These are phyloP conservation scores for Metschnikowia arizonensis DNA, from an alignment of 805 yeast species.

Conservation along the genomic window DNA sequence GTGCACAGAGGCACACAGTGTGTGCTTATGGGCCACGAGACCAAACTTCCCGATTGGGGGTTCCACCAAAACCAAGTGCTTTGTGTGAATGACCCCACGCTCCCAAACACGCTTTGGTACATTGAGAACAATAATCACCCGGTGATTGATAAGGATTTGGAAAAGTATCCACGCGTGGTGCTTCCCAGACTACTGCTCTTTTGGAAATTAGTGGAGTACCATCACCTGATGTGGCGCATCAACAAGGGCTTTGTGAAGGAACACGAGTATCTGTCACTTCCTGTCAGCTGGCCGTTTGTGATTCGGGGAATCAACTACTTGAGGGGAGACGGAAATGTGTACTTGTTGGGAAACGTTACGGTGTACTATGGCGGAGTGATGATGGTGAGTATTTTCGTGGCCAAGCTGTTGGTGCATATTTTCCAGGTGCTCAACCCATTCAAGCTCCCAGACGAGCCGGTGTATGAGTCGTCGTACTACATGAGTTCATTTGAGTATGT, in stretches of 20 bases:
- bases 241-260: constrained; percentile 45
- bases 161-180: constrained; percentile 20
- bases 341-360: constrained; percentile 61
- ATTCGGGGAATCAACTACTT: constrained; percentile 58
- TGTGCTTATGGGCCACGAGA: constrained; percentile 65
- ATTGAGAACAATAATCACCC: constrained; percentile 67
- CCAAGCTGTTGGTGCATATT: constrained; percentile 19
- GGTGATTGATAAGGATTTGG: constrained; percentile 24
- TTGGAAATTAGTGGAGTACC: constrained; percentile 52
- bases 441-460: constrained; percentile 14
- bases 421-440: constrained; percentile 33
- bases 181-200: constrained; percentile 39
- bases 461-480: constrained; percentile 17
- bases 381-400: constrained; percentile 26
- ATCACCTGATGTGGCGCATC: constrained; percentile 50
- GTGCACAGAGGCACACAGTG: constrained; percentile 67
- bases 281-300: constrained; percentile 56
- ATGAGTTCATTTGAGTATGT: constrained; percentile 33
- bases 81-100: constrained; percentile 72
- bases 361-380: constrained; percentile 48
- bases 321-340: constrained; percentile 44
- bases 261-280: constrained; percentile 44
- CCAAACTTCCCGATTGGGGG: constrained; percentile 81
- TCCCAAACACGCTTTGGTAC: constrained; percentile 66
- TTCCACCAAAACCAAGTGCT: constrained; percentile 81